Conservation (phyloP, 2,329 filamentous ascomycete genomes). For the Fusarium subtropicale region DNA sequence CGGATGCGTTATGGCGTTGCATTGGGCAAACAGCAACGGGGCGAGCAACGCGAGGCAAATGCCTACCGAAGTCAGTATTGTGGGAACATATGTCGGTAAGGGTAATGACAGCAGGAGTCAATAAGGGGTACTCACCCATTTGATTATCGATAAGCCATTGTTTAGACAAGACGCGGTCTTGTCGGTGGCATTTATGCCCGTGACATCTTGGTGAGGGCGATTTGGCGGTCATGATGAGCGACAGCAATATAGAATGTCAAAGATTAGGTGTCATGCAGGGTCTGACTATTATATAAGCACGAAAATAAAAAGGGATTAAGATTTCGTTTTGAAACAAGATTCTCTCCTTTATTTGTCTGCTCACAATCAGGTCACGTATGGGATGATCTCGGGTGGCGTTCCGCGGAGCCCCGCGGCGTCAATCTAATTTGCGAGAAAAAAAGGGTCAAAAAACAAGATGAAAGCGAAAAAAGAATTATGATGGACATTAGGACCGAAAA, state of each 20-base stretch:
- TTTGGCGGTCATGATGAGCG: slow-evolving; percentile 7
- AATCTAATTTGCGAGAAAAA: not conserved
- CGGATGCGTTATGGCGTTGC: slow-evolving; percentile 80
- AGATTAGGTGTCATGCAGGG: no score
- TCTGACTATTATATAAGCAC: not conserved
- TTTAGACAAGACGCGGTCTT: not conserved
- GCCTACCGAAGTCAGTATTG: slow-evolving; percentile 57
- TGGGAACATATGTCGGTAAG: not conserved
- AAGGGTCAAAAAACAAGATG: not conserved
- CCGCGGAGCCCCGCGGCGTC: slow-evolving; percentile 9
- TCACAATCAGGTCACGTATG: slow-evolving; percentile 13
- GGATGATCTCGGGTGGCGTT: not conserved
- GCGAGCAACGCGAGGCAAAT: slow-evolving; percentile 88
- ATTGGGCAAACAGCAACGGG: slow-evolving; percentile 82
- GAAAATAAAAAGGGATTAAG: slow-evolving; percentile 5
- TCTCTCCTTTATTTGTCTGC: not conserved
- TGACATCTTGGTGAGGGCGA: not conserved
- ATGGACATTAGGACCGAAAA: not conserved
- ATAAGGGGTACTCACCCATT: slow-evolving; percentile 1
- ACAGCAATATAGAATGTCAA: not conserved
- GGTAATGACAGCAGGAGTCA: not conserved
- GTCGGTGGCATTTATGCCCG: not conserved
- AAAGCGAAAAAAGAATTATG: slow-evolving; percentile 9
- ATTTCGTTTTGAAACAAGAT: not conserved
- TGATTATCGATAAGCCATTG: slow-evolving; percentile 34